phyloP scores from a whole-genome alignment of 2,329 filamentous ascomycete genomes.

The Stagonosporopsis cucurbitacearum region DNA sequence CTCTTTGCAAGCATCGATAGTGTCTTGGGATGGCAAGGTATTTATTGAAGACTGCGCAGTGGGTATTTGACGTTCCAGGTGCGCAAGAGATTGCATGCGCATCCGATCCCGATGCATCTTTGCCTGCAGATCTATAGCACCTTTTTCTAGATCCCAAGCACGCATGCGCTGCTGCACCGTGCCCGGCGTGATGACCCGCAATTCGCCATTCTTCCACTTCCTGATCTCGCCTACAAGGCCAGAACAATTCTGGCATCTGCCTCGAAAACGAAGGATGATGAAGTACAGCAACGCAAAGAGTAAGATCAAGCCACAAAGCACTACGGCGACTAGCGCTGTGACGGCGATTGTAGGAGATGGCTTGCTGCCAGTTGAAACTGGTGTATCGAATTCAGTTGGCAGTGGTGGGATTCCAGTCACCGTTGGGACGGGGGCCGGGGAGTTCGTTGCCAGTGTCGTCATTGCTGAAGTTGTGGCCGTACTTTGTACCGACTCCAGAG shows the following conservation, averaged over 20 bases:
- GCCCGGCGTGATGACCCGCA: not conserved
- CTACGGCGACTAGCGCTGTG: not conserved
- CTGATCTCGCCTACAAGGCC: not conserved
- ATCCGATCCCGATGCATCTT: not conserved
- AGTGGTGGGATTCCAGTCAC: not conserved
- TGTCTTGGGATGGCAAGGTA: not conserved
- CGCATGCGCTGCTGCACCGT: conserved; percentile 1
- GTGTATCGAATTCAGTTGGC: not conserved
- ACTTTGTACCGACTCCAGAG: not conserved
- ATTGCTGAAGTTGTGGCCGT: not conserved
- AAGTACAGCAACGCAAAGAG: conserved; percentile 1
- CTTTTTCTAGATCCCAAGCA: not conserved
- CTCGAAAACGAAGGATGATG: not conserved
- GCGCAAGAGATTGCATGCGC: not conserved
- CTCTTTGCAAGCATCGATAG: not conserved
- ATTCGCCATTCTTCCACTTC: conserved; percentile 1
- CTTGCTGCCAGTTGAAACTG: not conserved
- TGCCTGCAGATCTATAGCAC: not conserved
- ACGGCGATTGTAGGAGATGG: not conserved
- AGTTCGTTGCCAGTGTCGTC: not conserved
- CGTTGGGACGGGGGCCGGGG: not conserved
- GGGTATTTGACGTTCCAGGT: not conserved
- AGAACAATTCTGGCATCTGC: not conserved
- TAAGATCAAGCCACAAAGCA: not conserved
- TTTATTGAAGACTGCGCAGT: not conserved